Evolutionary conservation across 2,329 filamentous ascomycete species (phyloP).

Genomic region (Colletotrichum sansevieriae): DNA sequence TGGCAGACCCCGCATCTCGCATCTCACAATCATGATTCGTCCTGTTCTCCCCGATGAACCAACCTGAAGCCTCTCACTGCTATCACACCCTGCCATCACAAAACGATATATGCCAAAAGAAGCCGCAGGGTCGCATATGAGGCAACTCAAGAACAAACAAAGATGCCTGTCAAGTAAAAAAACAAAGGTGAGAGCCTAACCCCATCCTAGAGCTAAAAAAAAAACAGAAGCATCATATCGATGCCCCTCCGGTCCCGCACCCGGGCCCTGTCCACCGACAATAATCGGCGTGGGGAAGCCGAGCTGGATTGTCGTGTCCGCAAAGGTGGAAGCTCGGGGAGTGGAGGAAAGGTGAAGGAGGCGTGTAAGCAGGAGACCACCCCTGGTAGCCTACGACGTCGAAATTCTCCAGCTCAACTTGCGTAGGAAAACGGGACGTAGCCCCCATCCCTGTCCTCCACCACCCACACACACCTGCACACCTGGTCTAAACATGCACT

Average conservation of each 20-base stretch:
- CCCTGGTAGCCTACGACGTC: too few species aligned
- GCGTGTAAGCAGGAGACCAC: too few species aligned
- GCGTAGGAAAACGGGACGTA: slow-evolving; percentile 18
- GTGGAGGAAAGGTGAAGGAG: too few species aligned
- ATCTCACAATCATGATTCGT: neutral
- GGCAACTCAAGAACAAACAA: neutral
- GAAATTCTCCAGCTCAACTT: neutral
- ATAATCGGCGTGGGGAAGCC: too few species aligned
- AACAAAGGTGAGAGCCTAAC: too few species aligned
- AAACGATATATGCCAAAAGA: neutral
- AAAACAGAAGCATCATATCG: too few species aligned
- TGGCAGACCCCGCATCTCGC: neutral
- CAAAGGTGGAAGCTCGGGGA: too few species aligned
- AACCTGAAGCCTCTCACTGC: neutral
- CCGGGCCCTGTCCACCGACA: too few species aligned
- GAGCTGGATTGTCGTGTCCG: too few species aligned
- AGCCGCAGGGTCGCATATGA: slow-evolving; percentile 8
- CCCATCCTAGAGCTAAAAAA: too few species aligned
- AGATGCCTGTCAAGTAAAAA: slow-evolving; percentile 1
- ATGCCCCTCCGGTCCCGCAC: too few species aligned
- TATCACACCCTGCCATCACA: neutral
- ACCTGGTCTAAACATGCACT: neutral
- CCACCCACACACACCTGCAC: slow-evolving; percentile 1
- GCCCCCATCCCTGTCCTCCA: slow-evolving; percentile 5
- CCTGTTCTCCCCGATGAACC: neutral